Percentiles rank a stretch among this genome's conserved stretches.
These are phyloP conservation scores for Leishmania aethiopica DNA, from an alignment of 208 protist species.

Conservation along the genomic window DNA sequence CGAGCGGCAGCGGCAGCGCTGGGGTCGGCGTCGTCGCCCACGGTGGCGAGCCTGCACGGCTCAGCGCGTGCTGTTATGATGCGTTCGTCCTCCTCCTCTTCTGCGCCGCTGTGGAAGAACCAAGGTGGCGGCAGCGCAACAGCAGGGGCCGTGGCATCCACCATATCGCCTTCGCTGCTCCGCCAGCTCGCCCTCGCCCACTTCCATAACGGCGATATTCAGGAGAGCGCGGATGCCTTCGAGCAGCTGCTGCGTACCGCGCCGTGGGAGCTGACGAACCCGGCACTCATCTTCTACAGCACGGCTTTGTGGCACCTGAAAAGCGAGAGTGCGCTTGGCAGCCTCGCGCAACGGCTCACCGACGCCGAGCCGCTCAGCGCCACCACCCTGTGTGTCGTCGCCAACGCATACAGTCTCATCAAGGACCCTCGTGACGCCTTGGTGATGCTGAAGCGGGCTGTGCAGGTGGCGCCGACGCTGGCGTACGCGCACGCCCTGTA, in stretches of 20 bases:
- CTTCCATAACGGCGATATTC: slow-evolving; percentile 81
- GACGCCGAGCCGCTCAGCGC: slow-evolving; percentile 87
- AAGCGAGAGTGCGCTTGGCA: slow-evolving; percentile 73
- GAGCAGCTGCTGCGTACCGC: slow-evolving; percentile 38
- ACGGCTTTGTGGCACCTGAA: slow-evolving; percentile 97
- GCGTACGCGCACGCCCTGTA: slow-evolving; percentile 95
- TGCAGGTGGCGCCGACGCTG: slow-evolving; percentile 84
- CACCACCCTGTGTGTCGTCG: slow-evolving; percentile 91
- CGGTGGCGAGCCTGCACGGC: background rate
- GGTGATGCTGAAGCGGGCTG: slow-evolving; percentile 94
- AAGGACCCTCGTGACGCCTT: slow-evolving; percentile 94
- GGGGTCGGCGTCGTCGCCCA: background rate
- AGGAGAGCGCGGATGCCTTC: slow-evolving; percentile 58
- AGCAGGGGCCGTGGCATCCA: background rate
- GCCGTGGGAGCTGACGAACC: slow-evolving; percentile 62
- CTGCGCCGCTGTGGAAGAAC: background rate
- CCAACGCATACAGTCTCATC: slow-evolving; percentile 95
- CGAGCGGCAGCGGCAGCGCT: background rate
- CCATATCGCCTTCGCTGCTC: slow-evolving; percentile 46
- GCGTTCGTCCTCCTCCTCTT: background rate
- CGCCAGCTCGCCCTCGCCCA: slow-evolving; percentile 59
- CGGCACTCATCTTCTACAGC: slow-evolving; percentile 92
- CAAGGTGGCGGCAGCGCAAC: background rate
- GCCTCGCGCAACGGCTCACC: slow-evolving; percentile 89
- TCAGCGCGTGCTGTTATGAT: background rate